Base-by-base conservation (phyloP, 129 eudicot genomes). In the Centrapalus pauciflorus region DNA sequence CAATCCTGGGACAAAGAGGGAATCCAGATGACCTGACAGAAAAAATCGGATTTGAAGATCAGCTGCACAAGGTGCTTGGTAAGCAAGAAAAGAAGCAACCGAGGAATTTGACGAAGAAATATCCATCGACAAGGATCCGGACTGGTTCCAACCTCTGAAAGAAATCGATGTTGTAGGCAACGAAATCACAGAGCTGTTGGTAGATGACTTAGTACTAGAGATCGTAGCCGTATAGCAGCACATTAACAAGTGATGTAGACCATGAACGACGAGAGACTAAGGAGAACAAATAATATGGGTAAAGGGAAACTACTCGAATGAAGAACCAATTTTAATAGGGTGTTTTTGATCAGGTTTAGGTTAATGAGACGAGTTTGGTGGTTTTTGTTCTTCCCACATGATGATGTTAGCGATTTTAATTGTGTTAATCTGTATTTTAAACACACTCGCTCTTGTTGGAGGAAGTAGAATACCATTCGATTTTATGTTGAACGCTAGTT, bases 181-280 rank as follows among this genome's bases (percentile, higher is more conserved):
- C 69, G 79, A 84, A 54, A 80, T 94, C 43, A 95, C 83, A 66
- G 73, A 67, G 28, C 8, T 75, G 76, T 76, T 94, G 85, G 79
- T 83, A 43, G 81, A 84, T 57, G 99, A 94, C 29, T 79, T 94
- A 34, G 71, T 94, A 24, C 52, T 61, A 37, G 96, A 86, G 74
- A 7, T 82, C 58, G 45, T 69, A 52, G 30, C 20, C 16, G 55
- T 75, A 85, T 71, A 76, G 79, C 56, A 5, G 57, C 48, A 64
- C 16, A n/a, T 3, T 17, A 3, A 38, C 46, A 38, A 56, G 73
- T 61, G 71, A 61, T 46, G 66, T n/a, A n/a, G 79, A 25, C 34
- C 61, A 59, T 26, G 83, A 64, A 70, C 54, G 73, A 67, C 64
- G 70, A n/a, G n/a, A n/a, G n/a, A n/a, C n/a, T n/a, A n/a, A n/a